Base-by-base conservation (phyloP, 768 basidiomycete genomes). In the Kondoa subrosea region DNA sequence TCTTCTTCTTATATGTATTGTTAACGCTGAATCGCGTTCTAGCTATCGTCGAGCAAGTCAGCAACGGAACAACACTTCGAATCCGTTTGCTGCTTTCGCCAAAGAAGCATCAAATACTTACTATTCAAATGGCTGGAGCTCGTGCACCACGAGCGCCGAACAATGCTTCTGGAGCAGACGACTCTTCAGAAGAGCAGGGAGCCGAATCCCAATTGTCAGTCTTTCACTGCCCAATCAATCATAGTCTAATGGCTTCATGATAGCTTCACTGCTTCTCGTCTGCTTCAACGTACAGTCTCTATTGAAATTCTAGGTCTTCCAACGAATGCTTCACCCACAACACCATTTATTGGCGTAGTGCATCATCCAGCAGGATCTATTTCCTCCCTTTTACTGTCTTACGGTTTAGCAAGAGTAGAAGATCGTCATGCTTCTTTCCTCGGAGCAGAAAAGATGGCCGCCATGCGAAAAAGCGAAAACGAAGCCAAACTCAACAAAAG, bases 341-440 rank as follows among this genome's bases (percentile, higher is more conserved):
- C 82, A 63, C 84, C 86, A 1, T 92, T 91, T 78, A 95, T 99
- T 75, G 93, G 91, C 68, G 85, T 83, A 67, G 87, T 89, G 15
- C 78, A 88, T 56, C 93, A 97, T 76, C 91, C 93, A 8, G 88
- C 86, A 21, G 93, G 93, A 33, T 95, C 95, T 77, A 86, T 99
- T 29, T 91, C 91, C 15, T 89, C 93, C 72, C 85, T 87, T 77
- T 81, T 99, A 50, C 85, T 90, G 31, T 83, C 82, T 2, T 83
- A 84, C 58, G 92, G 93, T 31, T 81, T 96, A 1, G 93, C 92
- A 21, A 86, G 89, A 67, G 82, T 96, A 63, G 86, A 97, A 68
- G 92, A 93, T 75, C 96, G 92, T 92, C 93, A 99, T 76, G 91
- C 93, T 17, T 92, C 92, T 26, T 87, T 97, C 83, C 83, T 99